These are phyloP conservation scores for Lodderomyces orthopsilosis DNA, from an alignment of 1,139 yeast genomes.

Conservation along the genomic window DNA sequence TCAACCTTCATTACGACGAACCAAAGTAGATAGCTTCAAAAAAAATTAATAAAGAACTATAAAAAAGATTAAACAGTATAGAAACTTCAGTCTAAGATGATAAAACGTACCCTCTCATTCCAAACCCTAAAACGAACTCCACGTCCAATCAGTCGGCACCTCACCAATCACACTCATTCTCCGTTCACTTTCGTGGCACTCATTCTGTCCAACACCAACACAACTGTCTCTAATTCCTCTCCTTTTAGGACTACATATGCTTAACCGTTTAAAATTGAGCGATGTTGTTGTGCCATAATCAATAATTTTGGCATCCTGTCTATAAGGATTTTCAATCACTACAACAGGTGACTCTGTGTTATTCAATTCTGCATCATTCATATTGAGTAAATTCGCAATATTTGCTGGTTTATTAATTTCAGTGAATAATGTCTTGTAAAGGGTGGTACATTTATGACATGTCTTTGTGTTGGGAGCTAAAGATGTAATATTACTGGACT, in stretches of 20 bases:
- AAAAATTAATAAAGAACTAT: no score
- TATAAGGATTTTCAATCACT: constrained; percentile 40
- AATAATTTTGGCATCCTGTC: constrained; percentile 11
- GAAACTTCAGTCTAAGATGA: no score
- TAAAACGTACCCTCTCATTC: background rate
- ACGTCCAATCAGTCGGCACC: constrained; percentile 43
- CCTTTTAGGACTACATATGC: background rate
- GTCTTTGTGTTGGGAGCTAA: background rate
- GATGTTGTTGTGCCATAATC: background rate
- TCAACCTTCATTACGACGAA: no score
- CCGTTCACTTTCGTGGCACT: constrained; percentile 3
- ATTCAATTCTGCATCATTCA: background rate
- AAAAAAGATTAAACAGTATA: no score
- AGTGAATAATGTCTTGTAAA: background rate
- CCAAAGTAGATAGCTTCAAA: no score
- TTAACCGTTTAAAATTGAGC: constrained; percentile 1
- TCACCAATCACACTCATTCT: constrained; percentile 15
- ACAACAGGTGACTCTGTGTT: constrained; percentile 13
- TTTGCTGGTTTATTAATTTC: constrained; percentile 1
- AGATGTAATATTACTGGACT: background rate
- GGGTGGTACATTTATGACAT: constrained; percentile 3
- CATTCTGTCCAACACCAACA: background rate
- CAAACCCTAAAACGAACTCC: constrained; percentile 50
- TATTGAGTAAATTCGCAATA: constrained; percentile 18
- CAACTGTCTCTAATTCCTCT: background rate